Percentiles rank a stretch among this genome's conserved stretches.
These are phyloP conservation scores for Coccomyxa sp. DNA, from an alignment of 139 green algal genomes.

Conservation along the genomic window DNA sequence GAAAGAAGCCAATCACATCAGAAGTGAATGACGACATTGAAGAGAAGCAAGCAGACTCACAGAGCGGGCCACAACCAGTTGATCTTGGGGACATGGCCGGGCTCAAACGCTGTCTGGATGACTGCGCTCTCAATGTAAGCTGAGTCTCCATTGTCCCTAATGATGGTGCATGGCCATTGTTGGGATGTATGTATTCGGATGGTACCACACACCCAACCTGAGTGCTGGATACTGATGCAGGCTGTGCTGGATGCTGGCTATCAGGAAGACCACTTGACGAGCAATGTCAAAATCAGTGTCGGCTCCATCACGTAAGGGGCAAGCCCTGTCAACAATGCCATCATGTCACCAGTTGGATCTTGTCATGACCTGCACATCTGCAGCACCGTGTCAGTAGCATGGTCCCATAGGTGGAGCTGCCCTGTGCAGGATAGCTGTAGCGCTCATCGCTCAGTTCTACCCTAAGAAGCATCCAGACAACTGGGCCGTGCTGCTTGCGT, in stretches of 20 bases:
- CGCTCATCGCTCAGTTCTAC: conserved; percentile 72
- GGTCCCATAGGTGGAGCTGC: neutral
- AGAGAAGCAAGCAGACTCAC: no score
- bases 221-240: no score
- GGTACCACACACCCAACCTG: no score
- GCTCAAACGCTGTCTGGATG: neutral
- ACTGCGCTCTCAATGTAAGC: neutral
- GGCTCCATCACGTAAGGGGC: conserved; percentile 62
- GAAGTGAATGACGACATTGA: no score
- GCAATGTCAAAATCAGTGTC: conserved; percentile 67
- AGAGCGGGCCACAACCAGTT: neutral
- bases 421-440: conserved; percentile 49
- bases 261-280: conserved; percentile 52
- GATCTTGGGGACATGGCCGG: neutral
- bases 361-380: no score
- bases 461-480: conserved; percentile 61
- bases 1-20: no score
- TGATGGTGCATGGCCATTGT: no score
- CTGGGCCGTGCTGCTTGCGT: conserved; percentile 50
- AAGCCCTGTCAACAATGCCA: no score
- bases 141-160: no score
- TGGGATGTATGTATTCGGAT: no score
- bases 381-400: neutral
- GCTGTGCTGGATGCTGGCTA: conserved; percentile 32
- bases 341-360: no score